Conservation (phyloP, 2,329 filamentous ascomycete species). For the Ophiosphaerella narmari region DNA sequence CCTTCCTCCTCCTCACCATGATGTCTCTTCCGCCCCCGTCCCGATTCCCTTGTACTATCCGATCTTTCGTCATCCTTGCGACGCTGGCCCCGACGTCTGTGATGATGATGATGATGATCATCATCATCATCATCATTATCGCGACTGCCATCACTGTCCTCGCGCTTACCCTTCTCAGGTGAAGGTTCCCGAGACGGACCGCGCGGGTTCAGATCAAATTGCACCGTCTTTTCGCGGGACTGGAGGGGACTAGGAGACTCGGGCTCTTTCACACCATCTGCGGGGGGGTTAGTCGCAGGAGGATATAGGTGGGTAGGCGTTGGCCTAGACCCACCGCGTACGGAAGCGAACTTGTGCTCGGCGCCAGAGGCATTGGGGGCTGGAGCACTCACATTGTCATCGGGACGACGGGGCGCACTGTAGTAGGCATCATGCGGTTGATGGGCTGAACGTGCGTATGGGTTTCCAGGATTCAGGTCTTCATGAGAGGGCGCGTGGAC, state of each 20-base stretch:
- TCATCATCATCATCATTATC: slow-evolving; percentile 3
- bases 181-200: slow-evolving; percentile 24
- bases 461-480: slow-evolving; percentile 35
- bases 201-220: slow-evolving; percentile 44
- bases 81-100: slow-evolving; percentile 11
- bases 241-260: slow-evolving; percentile 13
- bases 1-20: slow-evolving; percentile 30
- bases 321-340: slow-evolving; percentile 43
- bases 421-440: slow-evolving; percentile 26
- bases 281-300: slow-evolving; percentile 4
- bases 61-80: slow-evolving; percentile 20
- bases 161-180: slow-evolving; percentile 9
- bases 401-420: slow-evolving; percentile 43
- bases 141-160: slow-evolving; percentile 2
- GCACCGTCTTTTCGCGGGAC: slow-evolving; percentile 39
- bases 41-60: slow-evolving; percentile 20
- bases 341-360: slow-evolving; percentile 27
- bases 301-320: slow-evolving; percentile 23
- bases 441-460: slow-evolving; percentile 29
- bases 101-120: not conserved
- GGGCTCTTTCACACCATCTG: slow-evolving; percentile 33
- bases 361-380: slow-evolving; percentile 33
- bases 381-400: slow-evolving; percentile 58
- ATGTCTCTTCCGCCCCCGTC: slow-evolving; percentile 20
- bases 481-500: slow-evolving; percentile 33